phyloP scores from a whole-genome alignment of 768 basidiomycete species.

The Ephemerocybe angulata region DNA sequence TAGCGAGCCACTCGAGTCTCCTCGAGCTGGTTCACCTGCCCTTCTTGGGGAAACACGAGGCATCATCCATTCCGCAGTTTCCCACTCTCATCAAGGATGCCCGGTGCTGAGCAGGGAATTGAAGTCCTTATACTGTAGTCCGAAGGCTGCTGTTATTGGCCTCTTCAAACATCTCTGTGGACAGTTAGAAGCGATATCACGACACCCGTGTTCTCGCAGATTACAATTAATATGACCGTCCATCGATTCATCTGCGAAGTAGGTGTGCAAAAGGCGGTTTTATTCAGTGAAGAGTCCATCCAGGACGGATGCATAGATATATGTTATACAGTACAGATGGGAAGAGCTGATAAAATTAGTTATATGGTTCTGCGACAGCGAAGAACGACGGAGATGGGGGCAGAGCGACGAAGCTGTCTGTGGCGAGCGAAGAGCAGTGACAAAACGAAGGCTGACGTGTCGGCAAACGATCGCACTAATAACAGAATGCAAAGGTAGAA shows the following conservation, averaged over 20 bases:
- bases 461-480: not conserved
- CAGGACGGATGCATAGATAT: not conserved
- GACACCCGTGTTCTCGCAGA: no score
- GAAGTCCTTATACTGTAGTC: no score
- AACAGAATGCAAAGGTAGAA: no score
- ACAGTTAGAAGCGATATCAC: no score
- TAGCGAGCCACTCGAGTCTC: not conserved
- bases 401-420: not conserved
- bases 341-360: not conserved
- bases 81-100: slow-evolving; percentile 2
- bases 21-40: not conserved
- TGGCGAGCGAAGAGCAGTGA: not conserved
- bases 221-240: no score
- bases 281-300: not conserved
- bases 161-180: no score
- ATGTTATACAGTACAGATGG: not conserved
- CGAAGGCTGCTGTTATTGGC: no score
- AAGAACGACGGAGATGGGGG: not conserved
- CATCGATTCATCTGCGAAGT: no score
- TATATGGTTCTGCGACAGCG: not conserved
- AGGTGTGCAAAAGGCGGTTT: not conserved
- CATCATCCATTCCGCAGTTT: not conserved
- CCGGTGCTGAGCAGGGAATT: no score
- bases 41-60: not conserved
- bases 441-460: not conserved